phyloP scores from a whole-genome alignment of 163 green algal species.

The Scenedesmus sp. region DNA sequence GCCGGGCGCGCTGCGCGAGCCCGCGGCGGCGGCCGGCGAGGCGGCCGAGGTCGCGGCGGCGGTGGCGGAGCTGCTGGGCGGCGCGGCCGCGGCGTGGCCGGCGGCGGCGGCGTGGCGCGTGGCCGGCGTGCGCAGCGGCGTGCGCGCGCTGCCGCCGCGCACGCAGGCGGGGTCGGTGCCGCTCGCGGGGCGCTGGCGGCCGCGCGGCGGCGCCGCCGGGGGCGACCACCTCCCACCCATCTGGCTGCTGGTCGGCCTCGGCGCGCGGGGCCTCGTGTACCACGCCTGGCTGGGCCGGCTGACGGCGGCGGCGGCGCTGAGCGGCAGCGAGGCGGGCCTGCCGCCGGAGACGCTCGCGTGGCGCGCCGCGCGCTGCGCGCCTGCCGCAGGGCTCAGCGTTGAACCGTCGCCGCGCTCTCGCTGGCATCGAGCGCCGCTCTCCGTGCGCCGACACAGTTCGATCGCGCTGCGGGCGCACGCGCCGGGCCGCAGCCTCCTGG shows the following conservation, averaged over 20 bases:
- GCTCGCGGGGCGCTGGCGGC: constrained; percentile 56
- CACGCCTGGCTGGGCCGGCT: constrained; percentile 79
- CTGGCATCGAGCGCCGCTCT: too few relatives aligned
- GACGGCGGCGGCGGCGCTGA: constrained; percentile 65
- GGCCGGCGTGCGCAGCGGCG: constrained; percentile 49
- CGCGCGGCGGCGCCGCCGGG: not conserved
- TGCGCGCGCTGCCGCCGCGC: constrained; percentile 73
- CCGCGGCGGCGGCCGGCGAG: not conserved
- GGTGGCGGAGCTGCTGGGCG: constrained; percentile 47
- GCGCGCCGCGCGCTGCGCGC: too few relatives aligned
- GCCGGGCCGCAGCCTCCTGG: too few relatives aligned
- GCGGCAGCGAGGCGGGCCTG: constrained; percentile 53
- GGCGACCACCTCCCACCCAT: not conserved
- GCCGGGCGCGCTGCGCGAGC: not conserved
- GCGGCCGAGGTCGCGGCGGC: constrained; percentile 38
- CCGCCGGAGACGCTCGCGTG: constrained; percentile 68
- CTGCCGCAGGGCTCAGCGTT: too few relatives aligned
- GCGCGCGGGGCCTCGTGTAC: constrained; percentile 85
- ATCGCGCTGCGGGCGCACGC: too few relatives aligned
- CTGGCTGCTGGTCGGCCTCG: constrained; percentile 81
- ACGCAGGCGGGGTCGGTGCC: constrained; percentile 68
- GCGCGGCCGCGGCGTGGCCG: constrained; percentile 61
- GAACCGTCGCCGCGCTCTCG: too few relatives aligned
- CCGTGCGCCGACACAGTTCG: too few relatives aligned
- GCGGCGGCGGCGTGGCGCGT: constrained; percentile 56